Evolutionary conservation across 2,329 filamentous ascomycete genomes (phyloP).

Genomic region (Hansfordia pulvinata): DNA sequence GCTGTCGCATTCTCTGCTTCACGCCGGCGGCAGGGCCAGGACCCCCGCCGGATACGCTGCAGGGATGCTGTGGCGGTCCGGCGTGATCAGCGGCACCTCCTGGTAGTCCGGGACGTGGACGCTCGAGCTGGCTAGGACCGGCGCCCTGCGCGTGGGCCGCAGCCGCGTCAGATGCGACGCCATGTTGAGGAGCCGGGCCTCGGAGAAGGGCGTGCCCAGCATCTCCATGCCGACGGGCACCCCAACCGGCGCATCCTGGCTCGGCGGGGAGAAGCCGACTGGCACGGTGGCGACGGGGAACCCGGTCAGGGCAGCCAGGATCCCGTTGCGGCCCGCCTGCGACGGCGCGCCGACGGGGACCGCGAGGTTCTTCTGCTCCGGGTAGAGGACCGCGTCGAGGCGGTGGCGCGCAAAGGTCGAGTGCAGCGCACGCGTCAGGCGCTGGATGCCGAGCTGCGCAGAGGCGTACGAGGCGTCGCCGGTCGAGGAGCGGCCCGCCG

Average conservation of each 20-base stretch:
- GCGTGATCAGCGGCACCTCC: conserved; percentile 27
- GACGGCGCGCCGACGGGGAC: conserved; percentile 40
- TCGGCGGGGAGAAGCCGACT: conserved; percentile 34
- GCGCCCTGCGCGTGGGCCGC: conserved; percentile 28
- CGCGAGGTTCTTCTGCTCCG: conserved; percentile 50
- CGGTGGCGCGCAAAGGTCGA: conserved; percentile 31
- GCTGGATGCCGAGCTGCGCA: conserved; percentile 32
- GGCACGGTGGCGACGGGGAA: conserved; percentile 31
- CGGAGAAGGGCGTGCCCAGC: conserved; percentile 40
- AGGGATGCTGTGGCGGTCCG: conserved; percentile 25
- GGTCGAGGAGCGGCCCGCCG: conserved; percentile 35
- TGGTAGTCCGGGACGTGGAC: conserved; percentile 24
- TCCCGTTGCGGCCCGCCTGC: conserved; percentile 42
- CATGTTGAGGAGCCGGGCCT: conserved; percentile 37
- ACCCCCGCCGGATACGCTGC: conserved; percentile 32
- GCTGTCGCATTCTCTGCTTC: too few relatives aligned
- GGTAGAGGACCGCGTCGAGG: conserved; percentile 48
- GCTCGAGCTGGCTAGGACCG: conserved; percentile 25
- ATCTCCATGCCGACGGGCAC: conserved; percentile 55
- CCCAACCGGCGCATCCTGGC: conserved; percentile 34
- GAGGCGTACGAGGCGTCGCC: conserved; percentile 30
- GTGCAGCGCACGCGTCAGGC: conserved; percentile 35
- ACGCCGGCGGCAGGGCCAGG: too few relatives aligned
- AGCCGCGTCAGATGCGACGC: conserved; percentile 35
- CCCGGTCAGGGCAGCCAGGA: conserved; percentile 25